Base-by-base conservation (phyloP, 345 rosid genomes). In the Chamaenerion angustifolium region DNA sequence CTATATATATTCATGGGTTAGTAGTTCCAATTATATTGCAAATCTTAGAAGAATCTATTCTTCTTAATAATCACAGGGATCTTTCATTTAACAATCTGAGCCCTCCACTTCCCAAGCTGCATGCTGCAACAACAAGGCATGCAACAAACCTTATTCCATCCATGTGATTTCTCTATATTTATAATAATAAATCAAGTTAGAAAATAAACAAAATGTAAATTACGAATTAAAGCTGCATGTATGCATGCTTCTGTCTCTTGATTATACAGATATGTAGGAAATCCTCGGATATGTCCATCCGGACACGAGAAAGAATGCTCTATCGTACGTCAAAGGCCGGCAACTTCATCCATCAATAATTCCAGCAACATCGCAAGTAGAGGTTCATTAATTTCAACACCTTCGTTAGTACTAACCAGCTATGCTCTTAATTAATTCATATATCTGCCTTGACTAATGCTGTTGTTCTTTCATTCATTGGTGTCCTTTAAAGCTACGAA, bases 221-320 rank as follows among this genome's bases (percentile, higher is more conserved):
- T 21, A 27, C 18, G 13, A 15, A 16, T 50, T 27, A 14, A 4
- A 42, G 48, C n/a, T n/a, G n/a, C 19, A 25, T 25, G 27, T 15
- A 54, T 43, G 54, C 16, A 11, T 49, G 43, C 23, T 50, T 46
- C 8, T 42, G 45, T 1, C 45, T 49, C 31, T 42, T 54, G 42
- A 44, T 7, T 31, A 31, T 50, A 57, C 79, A 92, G 95, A 71
- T 75, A 84, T 27, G 67, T 73, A 48, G 98, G 95, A n/a, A 87
- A 92, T 60, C 76, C 93, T 44, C 59, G 67, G 80, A 80, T 92
- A 61, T 92, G 98, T 66, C 64, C 74, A 16, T 59, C 63, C 0
- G 76, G 79, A 64, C 63, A 69, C 41, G 84, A 73, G 63, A 58
- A 77, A 64, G 77, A 80, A 47, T 92, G 98, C 60, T 72, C 60